These are phyloP conservation scores for Fraxinus excelsior DNA, from an alignment of 257 asterid species.

Conservation along the genomic window DNA sequence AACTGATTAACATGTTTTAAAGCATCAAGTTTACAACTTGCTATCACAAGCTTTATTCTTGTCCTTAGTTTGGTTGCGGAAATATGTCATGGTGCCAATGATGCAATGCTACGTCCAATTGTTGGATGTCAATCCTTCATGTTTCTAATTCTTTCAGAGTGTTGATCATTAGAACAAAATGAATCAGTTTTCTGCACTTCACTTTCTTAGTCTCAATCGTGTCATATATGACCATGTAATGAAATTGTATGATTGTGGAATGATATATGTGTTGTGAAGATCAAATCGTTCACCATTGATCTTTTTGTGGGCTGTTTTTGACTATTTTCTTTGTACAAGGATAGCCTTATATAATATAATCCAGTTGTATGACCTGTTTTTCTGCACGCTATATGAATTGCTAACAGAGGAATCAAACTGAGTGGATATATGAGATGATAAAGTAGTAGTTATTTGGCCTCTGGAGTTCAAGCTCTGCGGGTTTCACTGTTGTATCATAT, in stretches of 20 bases:
- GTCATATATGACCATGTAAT: not conserved
- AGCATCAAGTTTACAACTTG: not conserved
- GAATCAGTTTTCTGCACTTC: not conserved
- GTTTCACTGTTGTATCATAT: no score
- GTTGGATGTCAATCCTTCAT: constrained; percentile 10
- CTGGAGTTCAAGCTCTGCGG: no score
- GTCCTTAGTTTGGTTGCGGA: not conserved
- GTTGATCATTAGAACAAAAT: constrained; percentile 14
- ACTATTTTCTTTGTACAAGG: not conserved
- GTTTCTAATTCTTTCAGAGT: constrained; percentile 1
- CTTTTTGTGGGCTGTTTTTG: not conserved
- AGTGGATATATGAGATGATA: not conserved
- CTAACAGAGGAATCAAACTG: not conserved
- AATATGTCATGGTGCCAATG: constrained; percentile 9
- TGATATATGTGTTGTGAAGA: not conserved
- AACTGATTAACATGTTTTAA: constrained; percentile 16
- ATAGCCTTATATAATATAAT: not conserved
- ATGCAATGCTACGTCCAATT: not conserved
- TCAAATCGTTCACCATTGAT: no score
- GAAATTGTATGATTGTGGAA: not conserved
- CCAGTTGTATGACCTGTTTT: not conserved
- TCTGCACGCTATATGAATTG: not conserved
- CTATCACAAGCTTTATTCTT: not conserved
- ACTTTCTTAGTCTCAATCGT: constrained; percentile 1
- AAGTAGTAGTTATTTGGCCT: no score